A percentile compares a stretch with the other conserved stretches of the same genome.
Conservation (phyloP, 495 filamentous ascomycete genomes). For the Penicillium malachiteum region DNA sequence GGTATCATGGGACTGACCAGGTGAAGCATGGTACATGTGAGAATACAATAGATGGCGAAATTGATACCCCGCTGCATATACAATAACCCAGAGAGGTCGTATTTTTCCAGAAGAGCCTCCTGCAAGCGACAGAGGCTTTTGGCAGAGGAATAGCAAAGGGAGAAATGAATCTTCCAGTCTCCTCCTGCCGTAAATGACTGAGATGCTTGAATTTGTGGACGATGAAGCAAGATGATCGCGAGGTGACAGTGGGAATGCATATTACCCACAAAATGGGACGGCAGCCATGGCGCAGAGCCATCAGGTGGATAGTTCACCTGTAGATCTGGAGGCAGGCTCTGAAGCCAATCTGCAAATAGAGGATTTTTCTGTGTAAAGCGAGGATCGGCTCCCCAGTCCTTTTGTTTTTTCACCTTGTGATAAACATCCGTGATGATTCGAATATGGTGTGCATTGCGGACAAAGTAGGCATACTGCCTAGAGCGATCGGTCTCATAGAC, state of each 20-base stretch:
- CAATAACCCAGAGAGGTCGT: slow-evolving; percentile 76
- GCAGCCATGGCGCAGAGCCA: slow-evolving; percentile 79
- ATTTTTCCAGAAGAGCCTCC: slow-evolving; percentile 76
- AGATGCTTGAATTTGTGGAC: slow-evolving; percentile 79
- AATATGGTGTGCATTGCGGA: slow-evolving; percentile 74
- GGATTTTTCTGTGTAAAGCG: slow-evolving; percentile 77
- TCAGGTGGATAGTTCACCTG: slow-evolving; percentile 75
- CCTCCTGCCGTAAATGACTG: slow-evolving; percentile 71
- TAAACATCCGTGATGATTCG: slow-evolving; percentile 74
- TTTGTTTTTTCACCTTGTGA: slow-evolving; percentile 73
- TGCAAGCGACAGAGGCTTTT: slow-evolving; percentile 89
- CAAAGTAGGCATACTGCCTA: slow-evolving; percentile 79
- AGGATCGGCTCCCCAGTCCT: slow-evolving; percentile 88
- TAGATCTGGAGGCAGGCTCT: slow-evolving; percentile 74
- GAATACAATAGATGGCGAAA: slow-evolving; percentile 88
- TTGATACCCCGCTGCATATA: slow-evolving; percentile 96
- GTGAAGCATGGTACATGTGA: slow-evolving; percentile 95
- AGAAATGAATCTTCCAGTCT: slow-evolving; percentile 85
- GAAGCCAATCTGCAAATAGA: slow-evolving; percentile 70
- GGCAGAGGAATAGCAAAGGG: slow-evolving; percentile 80
- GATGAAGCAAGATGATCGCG: slow-evolving; percentile 80
- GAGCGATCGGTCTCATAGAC: slow-evolving; percentile 74
- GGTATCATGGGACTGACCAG: slow-evolving; percentile 59
- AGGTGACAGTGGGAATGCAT: slow-evolving; percentile 92
- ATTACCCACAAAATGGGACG: slow-evolving; percentile 88